A percentile compares a stretch with the other conserved stretches of the same genome.
phyloP scores from a whole-genome alignment of 1,284 basidiomycete species.

The Pseudozyma thailandica region DNA sequence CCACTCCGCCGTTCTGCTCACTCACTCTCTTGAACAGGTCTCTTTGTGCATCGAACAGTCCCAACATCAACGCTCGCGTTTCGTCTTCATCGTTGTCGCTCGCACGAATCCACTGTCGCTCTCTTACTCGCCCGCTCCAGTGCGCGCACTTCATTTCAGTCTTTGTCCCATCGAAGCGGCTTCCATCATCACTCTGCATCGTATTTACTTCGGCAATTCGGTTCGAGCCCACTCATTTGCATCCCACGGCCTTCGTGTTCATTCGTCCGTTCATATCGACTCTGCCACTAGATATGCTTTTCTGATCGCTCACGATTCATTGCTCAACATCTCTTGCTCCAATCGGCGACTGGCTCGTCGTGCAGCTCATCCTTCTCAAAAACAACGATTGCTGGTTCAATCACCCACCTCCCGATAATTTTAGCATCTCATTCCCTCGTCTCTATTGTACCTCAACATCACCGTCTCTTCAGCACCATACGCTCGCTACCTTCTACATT shows the following conservation, averaged over 20 bases:
- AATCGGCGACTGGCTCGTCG: conserved; percentile 21
- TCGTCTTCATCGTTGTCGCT: too few relatives aligned
- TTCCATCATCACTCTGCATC: too few relatives aligned
- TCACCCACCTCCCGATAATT: background rate
- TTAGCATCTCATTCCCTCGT: background rate
- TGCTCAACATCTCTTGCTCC: background rate
- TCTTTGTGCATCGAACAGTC: too few relatives aligned
- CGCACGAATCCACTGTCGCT: too few relatives aligned
- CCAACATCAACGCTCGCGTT: too few relatives aligned
- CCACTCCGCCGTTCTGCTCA: too few relatives aligned
- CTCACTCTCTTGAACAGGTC: too few relatives aligned
- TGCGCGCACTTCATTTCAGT: too few relatives aligned
- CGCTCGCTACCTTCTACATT: background rate
- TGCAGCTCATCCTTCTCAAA: background rate
- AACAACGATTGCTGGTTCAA: conserved; percentile 1
- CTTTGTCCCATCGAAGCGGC: too few relatives aligned
- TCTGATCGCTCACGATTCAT: conserved; percentile 3
- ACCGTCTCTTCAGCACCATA: background rate
- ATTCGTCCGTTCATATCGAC: background rate
- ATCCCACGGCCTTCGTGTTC: background rate
- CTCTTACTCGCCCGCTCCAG: too few relatives aligned
- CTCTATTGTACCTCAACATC: background rate
- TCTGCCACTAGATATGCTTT: conserved; percentile 7
- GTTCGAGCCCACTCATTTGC: background rate
- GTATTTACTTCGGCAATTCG: too few relatives aligned